Evolutionary conservation across 2,329 filamentous ascomycete species (phyloP), one percentile per base, ranked within the genome.

Genomic region (Phialophora chinensis): DNA sequence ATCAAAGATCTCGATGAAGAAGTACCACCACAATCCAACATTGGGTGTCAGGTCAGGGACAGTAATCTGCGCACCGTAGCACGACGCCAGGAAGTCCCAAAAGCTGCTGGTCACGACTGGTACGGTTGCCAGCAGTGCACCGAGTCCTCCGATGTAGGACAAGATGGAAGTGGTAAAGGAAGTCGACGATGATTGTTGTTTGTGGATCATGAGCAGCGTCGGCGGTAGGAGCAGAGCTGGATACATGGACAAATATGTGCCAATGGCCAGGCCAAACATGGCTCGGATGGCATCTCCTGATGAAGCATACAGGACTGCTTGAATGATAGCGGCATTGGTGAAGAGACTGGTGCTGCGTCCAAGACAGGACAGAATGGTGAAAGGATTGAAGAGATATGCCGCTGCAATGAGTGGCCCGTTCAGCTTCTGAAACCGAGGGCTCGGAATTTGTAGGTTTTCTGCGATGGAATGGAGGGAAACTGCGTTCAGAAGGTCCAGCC

Each of bases 1-100:
- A 80, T 99, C 95, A 77, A 99, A 99, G 88, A 99, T 99, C 77
- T 99, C 94, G 72, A 96, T 96, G 77, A 99, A 98, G 81, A 99
- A 99, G 80, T 99, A 99, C 95, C 95, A 99, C 95, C 95, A 99
- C 1, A 99, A 84, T 1, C 95, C 95, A 33, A 96, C 91, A 72
- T 98, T 99, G 12, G 95, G 95, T 0, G 94, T 96, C 49, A 99
- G 84, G 76, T 99, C 95, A 8, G 93, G 92, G 2, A 99, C 86
- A 0, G 95, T 88, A 44, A 99, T 85, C 73, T 97, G 93, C 55
- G 96, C 92, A 72, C 94, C 93, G 79, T 99, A 99, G 0, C 95
- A 97, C 23, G 93, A 92, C 7, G 85, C 80, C 23, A 98, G 79
- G 75, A 98, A 99, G 69, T 93, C 89, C 91, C 91, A 96, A 1